Evolutionary conservation across 129 eudicot species (phyloP), one percentile per base, ranked within the genome.

Genomic region (Pittosporum tobira): DNA sequence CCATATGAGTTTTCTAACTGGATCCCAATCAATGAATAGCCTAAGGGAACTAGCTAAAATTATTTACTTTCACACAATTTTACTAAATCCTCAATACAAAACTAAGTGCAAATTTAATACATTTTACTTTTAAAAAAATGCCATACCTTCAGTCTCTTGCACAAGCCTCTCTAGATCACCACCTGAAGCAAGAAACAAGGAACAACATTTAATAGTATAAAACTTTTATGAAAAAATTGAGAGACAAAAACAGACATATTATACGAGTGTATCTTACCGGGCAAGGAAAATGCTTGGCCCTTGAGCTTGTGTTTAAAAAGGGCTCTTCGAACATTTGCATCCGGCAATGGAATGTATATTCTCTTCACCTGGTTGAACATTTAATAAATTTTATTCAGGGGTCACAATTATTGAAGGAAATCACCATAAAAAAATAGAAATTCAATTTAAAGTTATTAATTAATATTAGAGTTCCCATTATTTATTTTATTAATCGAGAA

Each of bases 281-380:
- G 96, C 75, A 93, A 93, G 51, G 99, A 93, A 84, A 81, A 87
- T 30, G 87, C 77, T 62, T 87, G 83, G 29, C 94, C 96, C 69
- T 87, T 84, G 71, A 93, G 93, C 72, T 87, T 93, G 80, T 93
- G 88, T 68, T 84, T 74, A 30, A 93, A 59, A 43, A 93, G 85
- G 62, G 55, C 63, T 75, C 79, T 77, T 47, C 99, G 79, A 46
- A 75, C 94, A 51, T 65, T 74, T 38, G 78, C 80, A 81, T 87
- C 96, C 18, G 99, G 99, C 69, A 93, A 69, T 15, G 99, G 94
- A 57, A 93, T 93, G 80, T 93, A 93, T 54, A 93, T 93, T 79
- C 87, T 79, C 79, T 93, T 93, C 65, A 93, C 99, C 99, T 93
- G 80, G 55, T 63, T 23, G 73, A 62, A 38, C 34, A 63, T 28